Conservation (phyloP, 2,329 filamentous ascomycete species). For the Talaromyces rugulosus region DNA sequence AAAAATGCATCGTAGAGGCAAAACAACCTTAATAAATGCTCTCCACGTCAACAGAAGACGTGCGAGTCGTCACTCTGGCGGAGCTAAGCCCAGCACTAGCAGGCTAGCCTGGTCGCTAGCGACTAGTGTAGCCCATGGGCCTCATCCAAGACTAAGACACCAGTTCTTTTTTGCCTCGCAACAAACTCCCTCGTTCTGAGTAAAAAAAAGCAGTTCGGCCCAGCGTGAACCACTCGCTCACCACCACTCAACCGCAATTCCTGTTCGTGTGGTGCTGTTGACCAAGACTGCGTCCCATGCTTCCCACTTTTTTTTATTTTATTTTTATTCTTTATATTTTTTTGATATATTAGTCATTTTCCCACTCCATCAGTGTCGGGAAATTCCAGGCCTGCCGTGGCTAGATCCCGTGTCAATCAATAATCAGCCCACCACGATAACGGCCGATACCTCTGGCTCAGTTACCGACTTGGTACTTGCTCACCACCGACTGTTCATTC, state of each 20-base stretch:
- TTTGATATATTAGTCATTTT: background rate
- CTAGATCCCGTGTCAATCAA: background rate
- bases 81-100: too few species aligned
- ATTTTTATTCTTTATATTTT: background rate
- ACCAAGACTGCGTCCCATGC: background rate
- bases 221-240: too few species aligned
- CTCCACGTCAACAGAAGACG: too few species aligned
- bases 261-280: background rate
- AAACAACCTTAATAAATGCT: too few species aligned
- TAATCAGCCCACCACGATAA: background rate
- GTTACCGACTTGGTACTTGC: background rate
- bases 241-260: too few species aligned
- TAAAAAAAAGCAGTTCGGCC: too few species aligned
- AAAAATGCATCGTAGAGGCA: too few species aligned
- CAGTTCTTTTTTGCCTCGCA: background rate
- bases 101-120: background rate
- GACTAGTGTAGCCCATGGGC: background rate
- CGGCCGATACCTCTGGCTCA: background rate
- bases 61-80: too few species aligned
- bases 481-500: background rate
- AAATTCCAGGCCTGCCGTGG: background rate
- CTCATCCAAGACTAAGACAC: background rate
- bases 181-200: background rate
- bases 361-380: background rate
- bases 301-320: background rate